Conservation (phyloP, 768 basidiomycete species). For the Cystofilobasidium bisporidii region DNA sequence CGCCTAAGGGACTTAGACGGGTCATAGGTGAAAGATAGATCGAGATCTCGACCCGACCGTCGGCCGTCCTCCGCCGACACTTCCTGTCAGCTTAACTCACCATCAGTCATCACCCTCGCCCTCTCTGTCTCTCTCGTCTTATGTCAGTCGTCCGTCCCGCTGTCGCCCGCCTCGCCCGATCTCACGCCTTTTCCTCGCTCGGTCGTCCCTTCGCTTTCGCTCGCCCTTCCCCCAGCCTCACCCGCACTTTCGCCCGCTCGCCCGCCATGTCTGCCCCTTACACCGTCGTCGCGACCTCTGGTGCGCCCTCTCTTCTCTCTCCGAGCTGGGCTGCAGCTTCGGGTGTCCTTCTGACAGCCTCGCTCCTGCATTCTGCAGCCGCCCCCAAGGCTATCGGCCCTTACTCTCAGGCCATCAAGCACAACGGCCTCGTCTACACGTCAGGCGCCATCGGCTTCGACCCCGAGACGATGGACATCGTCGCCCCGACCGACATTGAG, state of each 20-base stretch:
- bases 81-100: too few species aligned
- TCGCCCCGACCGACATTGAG: conserved; percentile 59
- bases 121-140: not conserved
- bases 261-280: conserved; percentile 12
- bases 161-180: not conserved
- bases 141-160: conserved; percentile 1
- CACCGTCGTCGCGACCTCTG: conserved; percentile 21
- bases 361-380: conserved; percentile 30
- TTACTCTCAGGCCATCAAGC: conserved; percentile 77
- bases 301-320: conserved; percentile 1
- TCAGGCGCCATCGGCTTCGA: conserved; percentile 83
- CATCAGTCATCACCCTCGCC: not conserved
- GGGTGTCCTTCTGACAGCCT: not conserved
- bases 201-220: not conserved
- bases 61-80: too few species aligned
- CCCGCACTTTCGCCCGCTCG: not conserved
- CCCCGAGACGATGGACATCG: conserved; percentile 60
- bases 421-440: conserved; percentile 72
- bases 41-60: too few species aligned
- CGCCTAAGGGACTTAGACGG: too few species aligned
- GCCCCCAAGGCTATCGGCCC: conserved; percentile 47
- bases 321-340: too few species aligned
- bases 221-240: not conserved
- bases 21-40: too few species aligned
- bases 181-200: not conserved